These are phyloP conservation scores for Colletotrichum trifolii DNA, from an alignment of 2,329 filamentous ascomycete species.

Conservation along the genomic window DNA sequence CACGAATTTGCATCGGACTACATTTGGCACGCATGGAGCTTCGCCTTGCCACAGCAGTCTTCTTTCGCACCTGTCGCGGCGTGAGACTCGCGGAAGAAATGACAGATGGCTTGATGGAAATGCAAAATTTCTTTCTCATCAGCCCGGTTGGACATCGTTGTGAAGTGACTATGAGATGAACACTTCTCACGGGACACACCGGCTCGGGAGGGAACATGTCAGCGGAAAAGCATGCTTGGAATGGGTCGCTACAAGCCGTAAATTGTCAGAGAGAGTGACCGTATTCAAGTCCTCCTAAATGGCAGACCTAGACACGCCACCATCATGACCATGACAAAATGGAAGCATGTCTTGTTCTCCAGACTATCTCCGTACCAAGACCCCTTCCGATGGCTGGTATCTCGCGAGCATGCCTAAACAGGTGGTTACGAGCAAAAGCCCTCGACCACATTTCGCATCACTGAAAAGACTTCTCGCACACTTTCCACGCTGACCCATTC, in stretches of 20 bases:
- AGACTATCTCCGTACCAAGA: too few relatives aligned
- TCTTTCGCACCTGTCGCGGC: constrained; percentile 60
- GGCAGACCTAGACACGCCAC: too few relatives aligned
- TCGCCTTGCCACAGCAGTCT: constrained; percentile 59
- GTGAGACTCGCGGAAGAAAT: constrained; percentile 47
- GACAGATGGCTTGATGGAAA: constrained; percentile 50
- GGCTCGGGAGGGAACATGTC: too few relatives aligned
- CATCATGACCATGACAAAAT: too few relatives aligned
- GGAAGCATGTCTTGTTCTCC: too few relatives aligned
- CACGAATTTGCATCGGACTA: constrained; percentile 61
- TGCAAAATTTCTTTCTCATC: constrained; percentile 47
- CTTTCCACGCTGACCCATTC: constrained; percentile 61
- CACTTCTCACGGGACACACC: background rate
- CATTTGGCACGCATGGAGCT: constrained; percentile 69
- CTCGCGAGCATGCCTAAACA: too few relatives aligned
- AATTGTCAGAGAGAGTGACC: too few relatives aligned
- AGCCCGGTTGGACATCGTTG: constrained; percentile 46
- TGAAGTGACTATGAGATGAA: constrained; percentile 36
- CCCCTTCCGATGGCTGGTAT: too few relatives aligned
- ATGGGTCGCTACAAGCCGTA: too few relatives aligned
- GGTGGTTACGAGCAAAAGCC: constrained; percentile 43
- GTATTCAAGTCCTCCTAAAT: too few relatives aligned
- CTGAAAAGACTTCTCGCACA: constrained; percentile 47
- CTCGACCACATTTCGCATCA: constrained; percentile 41
- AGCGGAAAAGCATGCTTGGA: too few relatives aligned